phyloP scores from a whole-genome alignment of 768 basidiomycete species.

The Macrolepiota fuliginosa region DNA sequence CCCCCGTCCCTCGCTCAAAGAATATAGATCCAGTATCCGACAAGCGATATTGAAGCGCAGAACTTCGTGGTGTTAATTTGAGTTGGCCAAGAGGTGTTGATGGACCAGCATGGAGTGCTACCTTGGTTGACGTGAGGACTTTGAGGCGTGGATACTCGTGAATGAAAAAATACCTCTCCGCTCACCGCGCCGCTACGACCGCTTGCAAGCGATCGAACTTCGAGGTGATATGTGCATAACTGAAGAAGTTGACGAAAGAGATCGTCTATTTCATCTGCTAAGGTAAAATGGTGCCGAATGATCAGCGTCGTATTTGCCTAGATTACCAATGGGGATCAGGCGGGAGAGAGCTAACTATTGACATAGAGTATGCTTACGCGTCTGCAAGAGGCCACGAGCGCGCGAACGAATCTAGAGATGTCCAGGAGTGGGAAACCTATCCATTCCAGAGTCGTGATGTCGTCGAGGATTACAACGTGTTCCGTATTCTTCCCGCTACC shows the following conservation, averaged over 20 bases:
- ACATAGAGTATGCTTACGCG: slow-evolving; percentile 41
- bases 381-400: slow-evolving; percentile 51
- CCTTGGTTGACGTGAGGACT: slow-evolving; percentile 29
- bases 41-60: slow-evolving; percentile 69
- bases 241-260: slow-evolving; percentile 59
- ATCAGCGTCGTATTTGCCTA: slow-evolving; percentile 56
- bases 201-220: slow-evolving; percentile 68
- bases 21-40: slow-evolving; percentile 63
- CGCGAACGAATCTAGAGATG: slow-evolving; percentile 57
- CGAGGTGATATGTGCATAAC: slow-evolving; percentile 65
- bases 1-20: slow-evolving; percentile 72
- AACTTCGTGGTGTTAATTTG: slow-evolving; percentile 46
- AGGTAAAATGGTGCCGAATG: slow-evolving; percentile 62
- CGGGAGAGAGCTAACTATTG: neutral
- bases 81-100: slow-evolving; percentile 26
- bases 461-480: slow-evolving; percentile 65
- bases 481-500: slow-evolving; percentile 10
- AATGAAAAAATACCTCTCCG: slow-evolving; percentile 55
- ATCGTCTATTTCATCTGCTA: slow-evolving; percentile 54
- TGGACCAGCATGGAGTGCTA: slow-evolving; percentile 61
- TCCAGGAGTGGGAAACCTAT: slow-evolving; percentile 55
- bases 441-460: slow-evolving; percentile 68
- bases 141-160: neutral
- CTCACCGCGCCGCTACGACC: slow-evolving; percentile 77
- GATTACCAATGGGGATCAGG: neutral